Base-by-base conservation (phyloP, 2,329 filamentous ascomycete species). In the Aspergillus persii region DNA sequence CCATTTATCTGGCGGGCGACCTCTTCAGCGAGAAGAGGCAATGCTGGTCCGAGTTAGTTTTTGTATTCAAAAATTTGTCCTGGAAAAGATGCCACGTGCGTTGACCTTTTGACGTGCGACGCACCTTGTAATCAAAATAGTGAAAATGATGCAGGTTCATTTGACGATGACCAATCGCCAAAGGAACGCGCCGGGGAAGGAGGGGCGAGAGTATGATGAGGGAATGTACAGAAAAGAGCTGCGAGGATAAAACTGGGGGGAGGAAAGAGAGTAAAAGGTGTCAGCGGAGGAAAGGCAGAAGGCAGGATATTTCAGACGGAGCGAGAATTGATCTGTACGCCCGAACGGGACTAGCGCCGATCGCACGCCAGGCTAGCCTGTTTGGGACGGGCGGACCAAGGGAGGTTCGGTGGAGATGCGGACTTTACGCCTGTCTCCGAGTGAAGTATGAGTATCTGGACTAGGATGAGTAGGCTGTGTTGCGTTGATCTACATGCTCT, bases 101-200 rank as follows among this genome's bases (percentile, higher is more conserved):
- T 50, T 50, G 47, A n/a, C 54, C 8, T 53, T 49, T 51, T 23
- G 18, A n/a, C 36, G 54, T 30, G 23, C 31, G 30, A 27, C 85
- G 80, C 84, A 91, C 89, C 81, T 82, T 82, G 77, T 83, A 82
- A 81, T 81, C 84, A 79, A 81, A 79, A 77, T 80, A 74, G 76
- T 82, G 80, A 75, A 79, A 80, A 80, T 79, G 81, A 82, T 93
- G 92, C 93, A 97, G 92, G 92, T 95, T 96, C 93, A 96, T 96
- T 92, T 94, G 91, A 96, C 92, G 93, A 91, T 89, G 76, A 66
- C 68, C 63, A 74, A 88, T 88, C 90, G 91, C 84, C 92, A 95
- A 96, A 89, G 59, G 83, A 92, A 96, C 91, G 91, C 92, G 92
- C 91, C 61, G 61, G 56, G 18, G 46, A 12, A 27, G 33, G 50